Base-by-base conservation (phyloP, 2,329 filamentous ascomycete species). In the Diaporthe amygdali region DNA sequence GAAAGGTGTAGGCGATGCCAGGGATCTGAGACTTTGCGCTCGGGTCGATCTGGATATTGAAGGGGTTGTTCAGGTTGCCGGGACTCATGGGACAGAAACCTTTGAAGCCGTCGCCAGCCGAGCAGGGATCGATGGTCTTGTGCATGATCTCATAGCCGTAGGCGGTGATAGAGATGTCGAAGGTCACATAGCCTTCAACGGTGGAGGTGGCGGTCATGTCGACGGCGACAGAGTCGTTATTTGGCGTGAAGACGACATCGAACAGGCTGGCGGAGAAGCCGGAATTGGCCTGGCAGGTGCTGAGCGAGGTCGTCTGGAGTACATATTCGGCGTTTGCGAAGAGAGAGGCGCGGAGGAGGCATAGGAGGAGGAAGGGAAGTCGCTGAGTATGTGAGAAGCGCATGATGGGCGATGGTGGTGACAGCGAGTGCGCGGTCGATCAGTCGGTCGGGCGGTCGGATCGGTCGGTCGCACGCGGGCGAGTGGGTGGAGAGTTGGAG, bases 21-120 rank as follows among this genome's bases (percentile, higher is more conserved):
- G 94, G 94, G 78, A 97, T 91, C 68, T 88, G 81, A 25, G 83
- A 82, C 74, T 92, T 84, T 37, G 92, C 87, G 66, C 85, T 83
- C 22, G 81, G 76, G 25, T 86, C 82, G 51, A 95, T 82, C 7
- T 84, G 82, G 44, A 93, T 80, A 78, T 93, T 93, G 78, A 92
- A 93, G 63, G 76, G 78, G 73, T 80, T 77, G 68, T 75, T 74
- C 66, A 81, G 77, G 71, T 91, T 89, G 72, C 93, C 94, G 5
- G 93, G 88, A 73, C 88, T 90, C 93, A 96, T 95, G 54, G 94
- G 94, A 80, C 94, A 97, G 79, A 97, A 87, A 73, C 93, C 93
- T 55, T 85, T 80, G 68, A 95, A 85, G 73, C 87, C 84, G 34
- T 71, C 69, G 30, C 71, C 71, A 52, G 84, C 81, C 20, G 85